Conservation (phyloP, 208 protist species). For the Acanthamoeba royreba region DNA sequence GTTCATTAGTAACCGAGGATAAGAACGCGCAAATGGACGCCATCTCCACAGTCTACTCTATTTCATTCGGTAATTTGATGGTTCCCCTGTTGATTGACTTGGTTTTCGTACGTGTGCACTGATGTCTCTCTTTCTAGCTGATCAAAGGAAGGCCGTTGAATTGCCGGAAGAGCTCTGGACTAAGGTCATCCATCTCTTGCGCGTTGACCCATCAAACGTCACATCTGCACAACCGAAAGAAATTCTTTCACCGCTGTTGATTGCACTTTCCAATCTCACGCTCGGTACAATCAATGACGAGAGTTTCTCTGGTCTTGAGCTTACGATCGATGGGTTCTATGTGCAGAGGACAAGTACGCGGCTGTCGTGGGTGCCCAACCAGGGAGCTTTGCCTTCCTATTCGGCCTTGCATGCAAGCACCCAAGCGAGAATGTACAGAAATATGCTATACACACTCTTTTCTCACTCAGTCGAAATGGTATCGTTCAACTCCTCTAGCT, state of each 20-base stretch:
- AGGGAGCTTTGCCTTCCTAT: neutral
- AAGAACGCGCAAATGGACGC: neutral
- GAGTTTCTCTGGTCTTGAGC: neutral
- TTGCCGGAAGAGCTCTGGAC: neutral
- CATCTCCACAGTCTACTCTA: neutral
- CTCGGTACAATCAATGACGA: neutral
- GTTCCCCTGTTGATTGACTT: neutral
- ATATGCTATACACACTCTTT: neutral
- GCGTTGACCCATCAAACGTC: neutral
- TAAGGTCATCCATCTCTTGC: neutral
- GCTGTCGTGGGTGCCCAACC: neutral
- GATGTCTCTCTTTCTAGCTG: neutral
- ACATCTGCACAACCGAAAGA: neutral
- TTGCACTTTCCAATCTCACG: neutral
- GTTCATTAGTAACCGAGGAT: neutral
- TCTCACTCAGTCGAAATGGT: neutral
- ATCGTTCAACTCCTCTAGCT: neutral
- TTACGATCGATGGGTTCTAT: neutral
- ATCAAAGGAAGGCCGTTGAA: neutral
- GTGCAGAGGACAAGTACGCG: neutral
- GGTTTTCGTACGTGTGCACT: neutral
- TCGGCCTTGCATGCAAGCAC: neutral
- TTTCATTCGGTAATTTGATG: neutral
- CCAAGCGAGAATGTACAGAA: neutral
- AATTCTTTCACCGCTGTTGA: neutral